Base-by-base conservation (phyloP, 2,329 filamentous ascomycete genomes). In the Hypoxylon sp. region DNA sequence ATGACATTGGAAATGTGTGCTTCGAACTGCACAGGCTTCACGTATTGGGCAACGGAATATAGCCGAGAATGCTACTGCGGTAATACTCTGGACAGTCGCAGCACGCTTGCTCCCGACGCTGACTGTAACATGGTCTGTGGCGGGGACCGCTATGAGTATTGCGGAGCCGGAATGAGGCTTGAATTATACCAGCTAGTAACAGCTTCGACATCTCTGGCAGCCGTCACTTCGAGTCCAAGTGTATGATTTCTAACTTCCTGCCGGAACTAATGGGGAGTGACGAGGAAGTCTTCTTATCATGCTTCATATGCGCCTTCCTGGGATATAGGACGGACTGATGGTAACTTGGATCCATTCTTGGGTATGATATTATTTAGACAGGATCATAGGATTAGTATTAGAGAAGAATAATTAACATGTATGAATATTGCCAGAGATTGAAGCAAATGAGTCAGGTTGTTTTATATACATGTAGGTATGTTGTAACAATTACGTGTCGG, bases 51-150 rank as follows among this genome's bases (percentile, higher is more conserved):
- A 3, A 74, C 77, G 1, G 79, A 82, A 64, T 81, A 81, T 57
- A 76, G 78, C 21, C 75, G 78, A 13, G 80, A 82, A 71, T 80
- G 79, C 73, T 82, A 79, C 64, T 83, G 81, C 60, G 81, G 79
- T 13, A 78, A 82, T 60, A 74, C 56, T 17, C 72, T 83, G 17
- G 74, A 74, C 30, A 65, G 70, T 7, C 73, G 73, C 25, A 81
- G 79, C 68, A 74, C 68, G 6, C 45, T 72, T 19, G 80, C 79
- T 5, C 67, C 77, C 0, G 66, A 77, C 17, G 57, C 65, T 5
- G 79, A 81, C 36, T 82, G 81, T 73, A 60, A 63, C 28, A 80
- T 82, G 79, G 69, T 69, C 11, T 82, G 80, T 62, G 74, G 72
- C 5, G 80, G 80, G 4, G 74, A 80, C 21, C 68, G 64, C 11